A percentile compares a stretch with the other conserved stretches of the same genome.
These are phyloP conservation scores for Samsoniella hepiali DNA, from an alignment of 2,329 filamentous ascomycete species.

Conservation along the genomic window DNA sequence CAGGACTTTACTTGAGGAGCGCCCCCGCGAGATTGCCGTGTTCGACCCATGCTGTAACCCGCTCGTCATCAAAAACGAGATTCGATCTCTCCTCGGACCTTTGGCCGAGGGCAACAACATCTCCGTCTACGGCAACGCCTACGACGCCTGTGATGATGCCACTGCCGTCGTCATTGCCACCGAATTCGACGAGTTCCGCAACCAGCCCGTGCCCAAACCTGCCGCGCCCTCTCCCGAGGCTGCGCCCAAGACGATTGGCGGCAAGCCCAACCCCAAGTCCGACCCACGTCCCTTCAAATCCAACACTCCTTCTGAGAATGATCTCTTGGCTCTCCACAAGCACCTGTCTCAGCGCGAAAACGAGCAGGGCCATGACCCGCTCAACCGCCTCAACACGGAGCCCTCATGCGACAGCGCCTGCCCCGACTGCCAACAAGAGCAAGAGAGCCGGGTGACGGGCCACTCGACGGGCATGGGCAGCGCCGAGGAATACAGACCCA, in stretches of 20 bases:
- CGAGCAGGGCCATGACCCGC: slow-evolving; percentile 39
- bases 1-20: slow-evolving; percentile 61
- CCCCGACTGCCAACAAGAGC: slow-evolving; percentile 47
- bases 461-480: slow-evolving; percentile 42
- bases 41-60: slow-evolving; percentile 64
- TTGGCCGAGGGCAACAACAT: slow-evolving; percentile 42
- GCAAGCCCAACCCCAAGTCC: slow-evolving; percentile 38
- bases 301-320: slow-evolving; percentile 39
- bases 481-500: slow-evolving; percentile 44
- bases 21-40: slow-evolving; percentile 60
- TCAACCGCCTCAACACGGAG: slow-evolving; percentile 43
- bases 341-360: slow-evolving; percentile 37
- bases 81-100: slow-evolving; percentile 41
- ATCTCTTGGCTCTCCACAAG: slow-evolving; percentile 48
- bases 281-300: slow-evolving; percentile 47
- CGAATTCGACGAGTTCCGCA: slow-evolving; percentile 55
- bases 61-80: slow-evolving; percentile 48
- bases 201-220: slow-evolving; percentile 34
- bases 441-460: slow-evolving; percentile 36
- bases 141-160: slow-evolving; percentile 47
- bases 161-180: slow-evolving; percentile 54
- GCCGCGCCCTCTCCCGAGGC: slow-evolving; percentile 18
- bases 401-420: slow-evolving; percentile 45
- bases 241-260: slow-evolving; percentile 27
- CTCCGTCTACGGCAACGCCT: slow-evolving; percentile 45